Conservation (phyloP, 2,329 filamentous ascomycete genomes). For the Didymellaceae sp. region DNA sequence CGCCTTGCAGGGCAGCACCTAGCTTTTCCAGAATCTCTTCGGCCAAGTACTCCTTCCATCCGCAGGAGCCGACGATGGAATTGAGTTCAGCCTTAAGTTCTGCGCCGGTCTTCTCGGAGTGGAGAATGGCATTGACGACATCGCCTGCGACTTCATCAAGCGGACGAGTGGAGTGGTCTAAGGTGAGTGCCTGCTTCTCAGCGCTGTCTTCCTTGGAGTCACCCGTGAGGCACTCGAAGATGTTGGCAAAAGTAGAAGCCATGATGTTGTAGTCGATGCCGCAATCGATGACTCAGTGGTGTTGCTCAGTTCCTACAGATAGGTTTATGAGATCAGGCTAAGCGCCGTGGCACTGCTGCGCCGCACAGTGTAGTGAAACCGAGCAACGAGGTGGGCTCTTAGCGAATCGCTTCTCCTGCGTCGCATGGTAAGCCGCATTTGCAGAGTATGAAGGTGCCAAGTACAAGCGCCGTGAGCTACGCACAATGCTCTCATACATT, state of each 20-base stretch:
- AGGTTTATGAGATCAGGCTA: neutral
- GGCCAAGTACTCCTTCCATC: slow-evolving; percentile 43
- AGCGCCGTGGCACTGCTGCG: slow-evolving; percentile 11
- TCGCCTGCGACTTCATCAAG: slow-evolving; percentile 25
- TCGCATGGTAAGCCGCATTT: neutral
- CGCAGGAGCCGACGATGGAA: slow-evolving; percentile 28
- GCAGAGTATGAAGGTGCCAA: neutral
- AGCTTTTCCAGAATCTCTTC: slow-evolving; percentile 38
- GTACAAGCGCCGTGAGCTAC: too few relatives aligned
- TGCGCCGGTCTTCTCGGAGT: slow-evolving; percentile 22
- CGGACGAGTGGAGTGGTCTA: slow-evolving; percentile 1
- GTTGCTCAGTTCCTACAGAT: too few relatives aligned
- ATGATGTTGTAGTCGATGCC: slow-evolving; percentile 1
- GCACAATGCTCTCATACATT: too few relatives aligned
- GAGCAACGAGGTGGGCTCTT: neutral
- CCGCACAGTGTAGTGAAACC: neutral
- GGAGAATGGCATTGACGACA: slow-evolving; percentile 27
- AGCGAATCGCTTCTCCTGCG: neutral
- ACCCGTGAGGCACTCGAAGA: slow-evolving; percentile 3
- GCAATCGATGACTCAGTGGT: too few relatives aligned
- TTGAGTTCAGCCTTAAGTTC: slow-evolving; percentile 33
- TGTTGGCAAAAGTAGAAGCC: neutral
- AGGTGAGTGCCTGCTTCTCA: slow-evolving; percentile 24
- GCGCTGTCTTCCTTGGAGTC: neutral
- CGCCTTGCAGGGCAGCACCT: slow-evolving; percentile 29